Evolutionary conservation across 306 rosid genomes (phyloP).

Genomic region (Casuarina equisetifolia): DNA sequence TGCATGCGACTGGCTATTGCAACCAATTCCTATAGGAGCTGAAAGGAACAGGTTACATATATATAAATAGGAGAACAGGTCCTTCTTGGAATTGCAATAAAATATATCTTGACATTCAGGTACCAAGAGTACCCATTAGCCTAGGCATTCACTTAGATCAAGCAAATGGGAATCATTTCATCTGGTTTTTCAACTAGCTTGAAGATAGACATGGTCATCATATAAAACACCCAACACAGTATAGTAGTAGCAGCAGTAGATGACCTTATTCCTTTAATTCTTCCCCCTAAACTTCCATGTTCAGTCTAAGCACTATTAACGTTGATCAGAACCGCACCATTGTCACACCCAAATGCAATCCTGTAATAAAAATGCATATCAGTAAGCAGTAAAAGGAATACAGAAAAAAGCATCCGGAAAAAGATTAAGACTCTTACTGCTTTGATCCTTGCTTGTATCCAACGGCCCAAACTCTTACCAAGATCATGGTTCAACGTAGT

Average conservation of each 20-base stretch:
- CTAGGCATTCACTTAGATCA: no score
- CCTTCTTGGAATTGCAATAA: no score
- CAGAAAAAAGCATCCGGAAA: no score
- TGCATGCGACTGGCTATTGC: no score
- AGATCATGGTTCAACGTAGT: constrained; percentile 29
- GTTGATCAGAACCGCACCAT: constrained; percentile 25
- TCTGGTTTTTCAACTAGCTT: no score
- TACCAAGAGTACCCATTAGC: no score
- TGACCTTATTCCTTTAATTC: neutral
- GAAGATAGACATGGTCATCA: no score
- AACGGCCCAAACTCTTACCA: constrained; percentile 44
- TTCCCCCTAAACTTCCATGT: neutral
- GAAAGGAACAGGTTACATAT: no score
- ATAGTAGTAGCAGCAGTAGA: neutral
- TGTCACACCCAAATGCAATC: constrained; percentile 37
- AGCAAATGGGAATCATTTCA: no score
- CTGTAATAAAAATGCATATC: constrained; percentile 15
- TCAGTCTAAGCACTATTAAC: neutral
- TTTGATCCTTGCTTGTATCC: constrained; percentile 35
- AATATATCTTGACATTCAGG: no score
- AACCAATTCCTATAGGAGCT: no score
- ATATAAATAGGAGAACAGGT: no score
- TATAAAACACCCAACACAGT: neutral
- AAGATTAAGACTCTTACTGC: constrained; percentile 27
- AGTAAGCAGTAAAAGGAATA: neutral